Evolutionary conservation across 2,329 filamentous ascomycete species (phyloP), one percentile per base, ranked within the genome.

Genomic region (Thielaviopsis ethacetica): DNA sequence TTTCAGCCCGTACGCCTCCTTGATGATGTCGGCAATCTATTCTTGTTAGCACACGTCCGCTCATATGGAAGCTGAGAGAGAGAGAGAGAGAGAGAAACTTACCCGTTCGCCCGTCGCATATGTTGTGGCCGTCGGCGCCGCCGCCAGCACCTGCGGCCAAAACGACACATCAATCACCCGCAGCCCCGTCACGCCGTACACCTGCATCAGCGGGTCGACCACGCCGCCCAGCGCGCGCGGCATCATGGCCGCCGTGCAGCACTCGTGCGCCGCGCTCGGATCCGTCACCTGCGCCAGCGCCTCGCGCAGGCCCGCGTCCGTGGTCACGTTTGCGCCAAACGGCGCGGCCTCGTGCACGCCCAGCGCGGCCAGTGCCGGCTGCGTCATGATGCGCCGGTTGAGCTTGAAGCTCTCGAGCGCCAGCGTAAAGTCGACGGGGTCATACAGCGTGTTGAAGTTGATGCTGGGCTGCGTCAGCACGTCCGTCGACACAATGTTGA

Each of bases 151-250:
- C 53, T 66, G 54, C 30, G 66, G 66, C 62, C 66, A 65, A 27
- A 68, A 60, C n/a, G 65, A 54, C 0, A 65, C 65, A 61, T 73
- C 71, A 0, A 76, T 73, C 13, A 77, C 72, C 0, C 66, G 59
- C 3, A 68, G 56, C 2, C 63, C 56, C 34, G 57, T 56, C 41
- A 66, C 64, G 1, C 65, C 66, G 30, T 67, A 65, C 1, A 68
- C 66, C 4, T 62, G 58, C 57, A 67, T 57, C 30, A 64, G 54
- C 30, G 65, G 63, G 49, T 67, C 65, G 1, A 68, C 67, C 21
- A 68, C 65, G 22, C 74, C 75, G 3, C 74, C 75, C 1, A 72
- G 65, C 3, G 68, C 68, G 5, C 67, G 66, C 9, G 70, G 71
- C 57, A 75, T 66, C 69, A 78, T 76, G 57, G 63, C 63, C 6